Percentiles rank a stretch among this genome's conserved stretches.
phyloP scores from a whole-genome alignment of 441 rosid genomes.

The Populus hybrid region DNA sequence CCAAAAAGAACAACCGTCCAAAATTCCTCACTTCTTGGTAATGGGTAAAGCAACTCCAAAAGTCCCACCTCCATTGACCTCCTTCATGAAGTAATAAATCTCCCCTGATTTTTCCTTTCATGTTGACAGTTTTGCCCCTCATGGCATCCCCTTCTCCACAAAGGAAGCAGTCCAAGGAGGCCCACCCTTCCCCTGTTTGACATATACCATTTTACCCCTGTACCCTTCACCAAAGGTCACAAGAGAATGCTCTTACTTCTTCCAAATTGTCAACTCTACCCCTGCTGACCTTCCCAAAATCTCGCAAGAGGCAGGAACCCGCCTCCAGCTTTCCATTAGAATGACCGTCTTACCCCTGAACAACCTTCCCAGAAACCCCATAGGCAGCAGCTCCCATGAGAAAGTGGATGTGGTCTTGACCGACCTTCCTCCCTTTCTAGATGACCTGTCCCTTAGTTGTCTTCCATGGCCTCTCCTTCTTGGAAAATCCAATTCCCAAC shows the following conservation, averaged over 20 bases:
- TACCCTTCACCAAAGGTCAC: not conserved
- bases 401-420: slow-evolving; percentile 5
- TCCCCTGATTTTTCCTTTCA: not conserved
- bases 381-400: slow-evolving; percentile 12
- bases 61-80: not conserved
- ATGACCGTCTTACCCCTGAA: slow-evolving; percentile 34
- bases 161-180: not conserved
- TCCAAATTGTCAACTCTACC: slow-evolving; percentile 1
- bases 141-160: no score
- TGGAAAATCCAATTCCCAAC: slow-evolving; percentile 30
- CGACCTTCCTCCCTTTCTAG: slow-evolving; percentile 26
- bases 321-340: not conserved
- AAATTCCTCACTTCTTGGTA: not conserved
- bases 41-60: not conserved
- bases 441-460: slow-evolving; percentile 47
- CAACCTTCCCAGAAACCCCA: slow-evolving; percentile 32
- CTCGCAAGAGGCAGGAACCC: not conserved
- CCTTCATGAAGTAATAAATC: not conserved
- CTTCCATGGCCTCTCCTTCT: slow-evolving; percentile 54
- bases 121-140: not conserved
- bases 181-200: not conserved
- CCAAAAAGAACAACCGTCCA: not conserved
- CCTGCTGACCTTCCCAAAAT: not conserved
- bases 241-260: not conserved
- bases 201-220: not conserved